These are phyloP conservation scores for Liriodendron chinense DNA, from an alignment of 164 flowering plant genomes.

Conservation along the genomic window DNA sequence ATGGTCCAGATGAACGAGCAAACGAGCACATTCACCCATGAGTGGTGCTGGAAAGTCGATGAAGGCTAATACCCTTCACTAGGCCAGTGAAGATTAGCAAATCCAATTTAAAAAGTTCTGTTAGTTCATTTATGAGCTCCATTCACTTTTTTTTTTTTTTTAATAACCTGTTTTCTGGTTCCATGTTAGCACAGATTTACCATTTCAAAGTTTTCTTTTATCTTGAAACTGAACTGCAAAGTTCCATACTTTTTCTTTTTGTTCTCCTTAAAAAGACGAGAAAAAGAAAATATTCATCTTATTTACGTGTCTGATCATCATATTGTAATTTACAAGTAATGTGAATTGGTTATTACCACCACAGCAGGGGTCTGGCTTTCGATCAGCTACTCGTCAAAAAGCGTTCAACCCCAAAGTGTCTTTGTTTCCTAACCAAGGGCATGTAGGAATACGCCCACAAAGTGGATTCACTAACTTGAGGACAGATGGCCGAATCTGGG, in stretches of 20 bases:
- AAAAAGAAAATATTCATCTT: background rate
- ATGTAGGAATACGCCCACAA: conserved; percentile 20
- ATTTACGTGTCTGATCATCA: background rate
- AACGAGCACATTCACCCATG: too few relatives aligned
- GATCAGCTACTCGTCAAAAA: conserved; percentile 22
- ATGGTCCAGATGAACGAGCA: too few relatives aligned
- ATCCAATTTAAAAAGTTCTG: too few relatives aligned
- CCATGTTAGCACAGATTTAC: background rate
- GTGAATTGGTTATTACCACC: background rate
- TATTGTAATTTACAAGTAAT: too few relatives aligned
- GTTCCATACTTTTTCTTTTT: background rate
- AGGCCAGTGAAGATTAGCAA: too few relatives aligned
- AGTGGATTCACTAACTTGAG: conserved; percentile 27
- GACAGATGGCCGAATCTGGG: conserved; percentile 28
- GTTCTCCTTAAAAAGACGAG: background rate
- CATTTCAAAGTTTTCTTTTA: background rate
- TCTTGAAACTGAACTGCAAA: background rate
- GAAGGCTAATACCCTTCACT: too few relatives aligned
- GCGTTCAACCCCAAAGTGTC: conserved; percentile 26
- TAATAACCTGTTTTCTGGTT: background rate
- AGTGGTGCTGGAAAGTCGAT: too few relatives aligned
- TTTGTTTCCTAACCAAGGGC: conserved; percentile 28
- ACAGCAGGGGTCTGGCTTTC: background rate
- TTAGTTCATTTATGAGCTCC: too few relatives aligned
- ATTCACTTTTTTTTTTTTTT: background rate